Conservation (phyloP, 768 basidiomycete species). For the Boletellus ananiceps region DNA sequence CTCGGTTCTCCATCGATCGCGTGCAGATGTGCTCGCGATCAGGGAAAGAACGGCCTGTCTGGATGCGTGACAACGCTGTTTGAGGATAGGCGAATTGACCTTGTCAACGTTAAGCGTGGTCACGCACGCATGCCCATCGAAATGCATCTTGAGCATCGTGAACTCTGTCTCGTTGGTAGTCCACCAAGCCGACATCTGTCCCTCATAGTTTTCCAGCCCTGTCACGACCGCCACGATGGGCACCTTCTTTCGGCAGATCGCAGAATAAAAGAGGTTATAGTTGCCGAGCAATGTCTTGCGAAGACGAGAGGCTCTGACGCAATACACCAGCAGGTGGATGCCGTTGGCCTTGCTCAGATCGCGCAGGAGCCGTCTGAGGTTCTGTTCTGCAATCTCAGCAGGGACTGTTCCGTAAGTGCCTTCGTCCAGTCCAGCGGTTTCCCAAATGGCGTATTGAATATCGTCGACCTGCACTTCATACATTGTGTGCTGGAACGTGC, state of each 20-base stretch:
- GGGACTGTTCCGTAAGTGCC: constrained; percentile 27
- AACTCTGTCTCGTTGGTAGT: constrained; percentile 28
- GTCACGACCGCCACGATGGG: constrained; percentile 36
- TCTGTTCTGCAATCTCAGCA: constrained; percentile 27
- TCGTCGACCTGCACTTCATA: constrained; percentile 27
- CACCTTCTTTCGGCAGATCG: constrained; percentile 33
- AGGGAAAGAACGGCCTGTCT: constrained; percentile 17
- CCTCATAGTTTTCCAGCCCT: constrained; percentile 35
- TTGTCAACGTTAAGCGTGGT: constrained; percentile 32
- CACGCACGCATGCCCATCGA: constrained; percentile 36
- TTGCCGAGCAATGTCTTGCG: constrained; percentile 27
- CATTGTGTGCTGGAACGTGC: constrained; percentile 30
- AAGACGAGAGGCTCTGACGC: constrained; percentile 31
- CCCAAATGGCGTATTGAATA: constrained; percentile 28
- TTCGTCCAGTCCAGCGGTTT: constrained; percentile 40
- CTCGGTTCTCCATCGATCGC: constrained; percentile 22
- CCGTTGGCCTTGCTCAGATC: constrained; percentile 27
- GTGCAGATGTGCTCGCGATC: constrained; percentile 17
- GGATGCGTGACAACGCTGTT: constrained; percentile 26
- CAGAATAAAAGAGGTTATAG: constrained; percentile 36
- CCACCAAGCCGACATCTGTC: constrained; percentile 33
- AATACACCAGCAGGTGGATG: constrained; percentile 30
- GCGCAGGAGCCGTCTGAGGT: constrained; percentile 21
- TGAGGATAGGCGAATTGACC: constrained; percentile 28
- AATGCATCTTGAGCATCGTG: constrained; percentile 26